Evolutionary conservation across 1,284 basidiomycete genomes (phyloP).

Genomic region (Apiotrichum brassicae): DNA sequence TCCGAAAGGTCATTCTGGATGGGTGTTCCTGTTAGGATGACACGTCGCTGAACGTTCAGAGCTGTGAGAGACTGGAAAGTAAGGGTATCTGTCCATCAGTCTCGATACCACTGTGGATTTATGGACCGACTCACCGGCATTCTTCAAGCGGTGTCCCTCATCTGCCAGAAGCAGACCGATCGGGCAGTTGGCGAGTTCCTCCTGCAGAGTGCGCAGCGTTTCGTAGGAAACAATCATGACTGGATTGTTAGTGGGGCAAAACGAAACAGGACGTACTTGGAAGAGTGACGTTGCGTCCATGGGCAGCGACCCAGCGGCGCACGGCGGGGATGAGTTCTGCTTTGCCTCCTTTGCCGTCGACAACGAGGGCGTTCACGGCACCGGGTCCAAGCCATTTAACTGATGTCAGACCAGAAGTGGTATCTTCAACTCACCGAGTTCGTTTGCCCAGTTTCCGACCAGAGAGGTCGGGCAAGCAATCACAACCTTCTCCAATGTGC

Average conservation of each 20-base stretch:
- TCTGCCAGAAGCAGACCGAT: constrained; percentile 92
- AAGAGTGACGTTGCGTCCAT: constrained; percentile 77
- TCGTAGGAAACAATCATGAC: constrained; percentile 99
- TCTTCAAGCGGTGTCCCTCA: constrained; percentile 96
- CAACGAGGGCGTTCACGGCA: constrained; percentile 68
- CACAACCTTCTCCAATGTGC: constrained; percentile 93
- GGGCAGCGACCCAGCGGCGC: constrained; percentile 76
- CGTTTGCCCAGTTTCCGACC: constrained; percentile 98
- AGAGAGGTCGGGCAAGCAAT: constrained; percentile 96
- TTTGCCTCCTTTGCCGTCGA: constrained; percentile 86
- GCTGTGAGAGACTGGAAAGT: constrained; percentile 83
- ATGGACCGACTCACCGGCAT: constrained; percentile 61
- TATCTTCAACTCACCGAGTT: constrained; percentile 59
- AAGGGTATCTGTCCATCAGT: constrained; percentile 66
- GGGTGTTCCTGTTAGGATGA: constrained; percentile 93
- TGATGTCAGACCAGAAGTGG: constrained; percentile 34
- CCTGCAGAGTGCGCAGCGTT: constrained; percentile 76
- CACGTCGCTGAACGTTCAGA: constrained; percentile 85
- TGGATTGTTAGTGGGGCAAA: constrained; percentile 36
- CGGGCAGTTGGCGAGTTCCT: constrained; percentile 66
- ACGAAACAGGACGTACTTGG: constrained; percentile 58
- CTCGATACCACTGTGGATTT: background rate
- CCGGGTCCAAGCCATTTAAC: constrained; percentile 91
- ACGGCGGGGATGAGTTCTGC: constrained; percentile 71
- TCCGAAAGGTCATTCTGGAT: constrained; percentile 96